phyloP scores from a whole-genome alignment of 2,329 filamentous ascomycete genomes.

The Emmonsiellopsis sp. region DNA sequence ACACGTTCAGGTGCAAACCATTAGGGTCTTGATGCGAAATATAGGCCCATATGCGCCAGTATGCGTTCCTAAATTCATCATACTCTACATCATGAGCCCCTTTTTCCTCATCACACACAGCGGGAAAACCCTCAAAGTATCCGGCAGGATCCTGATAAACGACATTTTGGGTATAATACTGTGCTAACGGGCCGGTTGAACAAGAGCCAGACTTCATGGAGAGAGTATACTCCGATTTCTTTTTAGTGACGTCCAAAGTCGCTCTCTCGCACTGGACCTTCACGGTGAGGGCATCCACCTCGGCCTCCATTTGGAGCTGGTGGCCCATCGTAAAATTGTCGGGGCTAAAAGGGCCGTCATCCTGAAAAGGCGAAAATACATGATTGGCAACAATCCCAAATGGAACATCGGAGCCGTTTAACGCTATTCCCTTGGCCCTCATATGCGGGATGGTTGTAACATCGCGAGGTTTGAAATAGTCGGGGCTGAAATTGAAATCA shows the following conservation, averaged over 20 bases:
- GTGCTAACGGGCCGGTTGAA: slow-evolving; percentile 6
- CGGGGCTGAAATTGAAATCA: neutral
- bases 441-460: slow-evolving; percentile 5
- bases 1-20: too few species aligned
- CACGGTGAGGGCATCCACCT: slow-evolving; percentile 5
- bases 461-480: slow-evolving; percentile 2
- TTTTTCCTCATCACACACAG: too few species aligned
- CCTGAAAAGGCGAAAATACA: slow-evolving; percentile 6
- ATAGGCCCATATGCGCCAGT: too few species aligned
- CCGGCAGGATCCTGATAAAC: neutral
- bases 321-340: slow-evolving; percentile 3
- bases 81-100: too few species aligned
- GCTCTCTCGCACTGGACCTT: slow-evolving; percentile 5
- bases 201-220: slow-evolving; percentile 5
- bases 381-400: slow-evolving; percentile 5
- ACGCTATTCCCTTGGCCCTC: slow-evolving; percentile 1
- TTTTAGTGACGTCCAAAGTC: slow-evolving; percentile 2
- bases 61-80: too few species aligned
- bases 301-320: slow-evolving; percentile 3
- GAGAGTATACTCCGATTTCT: slow-evolving; percentile 1
- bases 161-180: neutral
- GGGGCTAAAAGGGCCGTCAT: neutral
- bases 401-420: slow-evolving; percentile 1
- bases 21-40: too few species aligned
- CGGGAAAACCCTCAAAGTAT: too few species aligned